phyloP scores from a whole-genome alignment of 257 asterid genomes.

The Cruciata laevipes region DNA sequence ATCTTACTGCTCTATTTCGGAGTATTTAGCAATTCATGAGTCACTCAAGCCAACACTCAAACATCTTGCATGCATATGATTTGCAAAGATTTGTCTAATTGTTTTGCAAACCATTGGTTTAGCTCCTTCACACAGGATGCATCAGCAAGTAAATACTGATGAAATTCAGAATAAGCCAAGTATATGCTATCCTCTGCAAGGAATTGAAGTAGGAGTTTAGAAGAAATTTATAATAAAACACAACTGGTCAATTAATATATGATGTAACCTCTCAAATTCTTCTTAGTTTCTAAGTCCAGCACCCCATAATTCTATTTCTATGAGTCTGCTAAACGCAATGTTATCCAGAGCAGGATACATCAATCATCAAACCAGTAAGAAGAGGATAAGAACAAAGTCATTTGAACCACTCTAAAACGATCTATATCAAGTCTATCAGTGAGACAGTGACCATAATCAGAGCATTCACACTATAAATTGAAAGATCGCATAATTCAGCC shows the following conservation, averaged over 20 bases:
- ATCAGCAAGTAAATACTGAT: slow-evolving; percentile 69
- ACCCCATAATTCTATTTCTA: no score
- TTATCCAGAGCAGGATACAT: no score
- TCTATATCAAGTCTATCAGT: background rate
- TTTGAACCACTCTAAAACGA: background rate
- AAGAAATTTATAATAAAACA: no score
- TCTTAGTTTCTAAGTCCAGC: background rate
- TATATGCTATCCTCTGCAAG: slow-evolving; percentile 77
- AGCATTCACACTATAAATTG: background rate
- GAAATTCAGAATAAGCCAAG: slow-evolving; percentile 84
- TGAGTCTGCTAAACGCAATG: background rate
- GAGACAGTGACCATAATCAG: no score
- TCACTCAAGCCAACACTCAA: no score
- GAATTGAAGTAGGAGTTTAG: slow-evolving; percentile 11
- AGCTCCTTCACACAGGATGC: slow-evolving; percentile 83
- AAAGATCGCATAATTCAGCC: background rate
- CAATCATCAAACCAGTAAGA: no score
- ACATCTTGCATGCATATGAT: no score
- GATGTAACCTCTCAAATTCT: background rate
- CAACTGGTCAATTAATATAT: background rate
- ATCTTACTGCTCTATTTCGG: no score
- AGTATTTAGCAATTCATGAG: no score
- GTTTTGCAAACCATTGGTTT: slow-evolving; percentile 83
- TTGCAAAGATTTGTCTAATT: no score
- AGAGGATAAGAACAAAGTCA: background rate